These are phyloP conservation scores for Achaetomium macrosporum DNA, from an alignment of 2,329 filamentous ascomycete genomes.

Conservation along the genomic window DNA sequence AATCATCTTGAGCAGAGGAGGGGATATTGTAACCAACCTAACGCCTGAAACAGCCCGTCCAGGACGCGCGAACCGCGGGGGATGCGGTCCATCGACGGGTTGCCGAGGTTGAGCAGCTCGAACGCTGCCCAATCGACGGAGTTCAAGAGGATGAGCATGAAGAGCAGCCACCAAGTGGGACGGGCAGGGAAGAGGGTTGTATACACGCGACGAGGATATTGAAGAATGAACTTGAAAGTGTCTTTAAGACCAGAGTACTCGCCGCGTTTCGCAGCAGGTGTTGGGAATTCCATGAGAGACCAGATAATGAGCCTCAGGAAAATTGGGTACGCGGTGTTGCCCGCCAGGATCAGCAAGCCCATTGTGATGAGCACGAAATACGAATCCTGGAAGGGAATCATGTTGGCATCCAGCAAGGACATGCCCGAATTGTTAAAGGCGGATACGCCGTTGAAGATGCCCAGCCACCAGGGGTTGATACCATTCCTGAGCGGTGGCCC, in stretches of 20 bases:
- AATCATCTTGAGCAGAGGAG: not conserved
- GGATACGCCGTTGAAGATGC: constrained; percentile 60
- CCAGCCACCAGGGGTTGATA: constrained; percentile 62
- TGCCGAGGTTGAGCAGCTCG: constrained; percentile 59
- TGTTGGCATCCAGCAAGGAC: constrained; percentile 60
- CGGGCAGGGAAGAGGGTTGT: constrained; percentile 58
- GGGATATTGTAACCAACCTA: constrained; percentile 35
- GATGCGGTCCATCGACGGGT: constrained; percentile 47
- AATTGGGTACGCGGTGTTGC: constrained; percentile 61
- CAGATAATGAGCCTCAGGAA: constrained; percentile 57
- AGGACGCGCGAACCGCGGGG: constrained; percentile 50
- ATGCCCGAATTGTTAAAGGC: constrained; percentile 70
- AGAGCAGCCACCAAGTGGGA: constrained; percentile 61
- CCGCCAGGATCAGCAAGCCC: constrained; percentile 55
- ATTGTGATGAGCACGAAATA: constrained; percentile 48
- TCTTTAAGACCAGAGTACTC: constrained; percentile 39
- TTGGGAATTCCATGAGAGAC: constrained; percentile 40
- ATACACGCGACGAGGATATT: constrained; percentile 53
- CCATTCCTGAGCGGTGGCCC: constrained; percentile 47
- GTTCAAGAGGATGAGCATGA: constrained; percentile 55
- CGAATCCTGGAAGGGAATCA: constrained; percentile 52
- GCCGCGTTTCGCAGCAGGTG: constrained; percentile 33
- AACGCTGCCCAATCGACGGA: constrained; percentile 60
- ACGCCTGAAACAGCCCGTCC: constrained; percentile 58
- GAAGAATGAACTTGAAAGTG: constrained; percentile 49